Evolutionary conservation across 83 land plant genomes (phyloP), one percentile per base, ranked within the genome.

Genomic region (Thuja plicata): DNA sequence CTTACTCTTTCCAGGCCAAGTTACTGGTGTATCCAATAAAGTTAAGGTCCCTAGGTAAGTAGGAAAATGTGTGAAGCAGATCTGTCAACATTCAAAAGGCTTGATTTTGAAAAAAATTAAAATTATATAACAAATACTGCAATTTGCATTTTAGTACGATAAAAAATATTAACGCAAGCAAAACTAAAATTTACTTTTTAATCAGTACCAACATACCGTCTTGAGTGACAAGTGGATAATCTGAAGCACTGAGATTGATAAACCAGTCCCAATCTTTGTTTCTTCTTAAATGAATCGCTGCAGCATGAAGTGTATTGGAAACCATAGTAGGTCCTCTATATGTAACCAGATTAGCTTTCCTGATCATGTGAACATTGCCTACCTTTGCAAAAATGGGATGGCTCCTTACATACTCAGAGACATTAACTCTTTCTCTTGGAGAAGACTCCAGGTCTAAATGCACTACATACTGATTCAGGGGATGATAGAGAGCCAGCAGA

Each of bases 281-380:
- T 86, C 40, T 82, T 21, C 41, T 90, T 46, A 90, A 89, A 27
- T 88, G 89, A 88, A 90, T 70, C 13, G 91, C 89, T 74, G 89
- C 88, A 10, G 89, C 89, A 71, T 90, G 91, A n/a, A 90, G 89
- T 12, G 91, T 90, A 32, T 90, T 90, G 40, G 91, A 84, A 21
- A 90, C 89, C 91, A 90, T 90, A 15, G 91, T 88, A 34, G 91
- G 91, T 34, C 91, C 91, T 88, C 89, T 90, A 71, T 90, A 90
- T 21, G 91, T 90, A n/a, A 90, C 91, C 87, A 90, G 71, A 86
- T 90, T 90, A 5, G 89, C 89, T 17, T 90, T 90, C 40, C 5
- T 46, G 19, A 90, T 84, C 48, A 90, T 77, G 3, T 88, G 80
- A 41, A 90, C 91, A 32, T 90, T 88, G 8, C 91, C 89, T 45